phyloP scores from a whole-genome alignment of 225 moss, liverwort and hornwort species.

The Sphagnum contortum region DNA sequence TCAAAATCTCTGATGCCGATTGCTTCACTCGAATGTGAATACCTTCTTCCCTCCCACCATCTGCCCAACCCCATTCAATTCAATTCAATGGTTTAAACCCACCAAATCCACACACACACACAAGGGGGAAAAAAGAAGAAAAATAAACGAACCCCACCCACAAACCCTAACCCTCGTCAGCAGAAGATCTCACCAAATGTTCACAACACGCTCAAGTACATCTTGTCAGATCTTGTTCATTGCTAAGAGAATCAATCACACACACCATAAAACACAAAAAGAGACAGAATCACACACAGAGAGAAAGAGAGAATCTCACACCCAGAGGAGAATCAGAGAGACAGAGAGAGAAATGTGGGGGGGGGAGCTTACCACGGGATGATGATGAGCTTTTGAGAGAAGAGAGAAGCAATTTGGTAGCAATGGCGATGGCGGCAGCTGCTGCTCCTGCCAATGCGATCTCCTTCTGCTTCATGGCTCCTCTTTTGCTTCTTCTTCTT shows the following conservation, averaged over 20 bases:
- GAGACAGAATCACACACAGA: not conserved
- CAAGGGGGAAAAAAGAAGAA: too few relatives aligned
- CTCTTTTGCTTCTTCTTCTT: not conserved
- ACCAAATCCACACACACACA: too few relatives aligned
- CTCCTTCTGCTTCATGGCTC: conserved; percentile 28
- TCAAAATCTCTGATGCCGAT: conserved; percentile 60
- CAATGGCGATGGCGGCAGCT: conserved; percentile 31
- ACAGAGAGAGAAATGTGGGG: not conserved
- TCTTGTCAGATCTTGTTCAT: not conserved
- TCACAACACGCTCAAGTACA: too few relatives aligned
- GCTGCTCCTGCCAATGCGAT: conserved; percentile 36
- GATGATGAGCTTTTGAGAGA: conserved; percentile 13
- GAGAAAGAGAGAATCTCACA: not conserved
- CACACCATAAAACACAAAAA: not conserved
- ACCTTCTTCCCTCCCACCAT: conserved; percentile 27
- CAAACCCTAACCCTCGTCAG: too few relatives aligned
- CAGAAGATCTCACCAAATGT: too few relatives aligned
- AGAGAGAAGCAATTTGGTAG: conserved; percentile 22
- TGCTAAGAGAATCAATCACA: not conserved
- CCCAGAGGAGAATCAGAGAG: too few relatives aligned
- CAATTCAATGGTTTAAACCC: too few relatives aligned
- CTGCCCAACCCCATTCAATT: conserved; percentile 8
- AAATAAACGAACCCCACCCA: too few relatives aligned
- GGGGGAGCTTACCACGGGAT: conserved; percentile 11
- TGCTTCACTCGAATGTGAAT: conserved; percentile 58